Conservation (phyloP, 1,139 yeast genomes). For the Kluyveromyces marxianus region DNA sequence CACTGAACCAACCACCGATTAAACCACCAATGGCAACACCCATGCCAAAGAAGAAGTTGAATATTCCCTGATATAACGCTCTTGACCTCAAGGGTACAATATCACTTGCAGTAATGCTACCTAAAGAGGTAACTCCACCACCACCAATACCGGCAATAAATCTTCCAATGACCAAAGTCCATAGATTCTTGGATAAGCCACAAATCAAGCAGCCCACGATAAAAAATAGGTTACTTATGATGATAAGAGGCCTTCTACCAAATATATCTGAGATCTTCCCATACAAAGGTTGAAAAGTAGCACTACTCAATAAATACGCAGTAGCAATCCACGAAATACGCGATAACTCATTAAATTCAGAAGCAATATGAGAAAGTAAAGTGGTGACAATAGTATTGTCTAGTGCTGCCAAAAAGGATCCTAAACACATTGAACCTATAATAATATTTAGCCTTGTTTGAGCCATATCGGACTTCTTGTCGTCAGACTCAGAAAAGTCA, state of each 20-base stretch:
- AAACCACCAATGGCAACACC: conserved; percentile 71
- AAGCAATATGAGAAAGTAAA: conserved; percentile 51
- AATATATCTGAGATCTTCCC: conserved; percentile 83
- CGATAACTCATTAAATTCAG: conserved; percentile 49
- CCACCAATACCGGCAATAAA: conserved; percentile 59
- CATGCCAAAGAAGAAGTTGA: conserved; percentile 55
- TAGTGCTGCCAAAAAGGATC: conserved; percentile 51
- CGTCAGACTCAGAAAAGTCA: background rate
- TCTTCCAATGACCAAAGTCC: conserved; percentile 60
- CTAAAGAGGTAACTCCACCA: conserved; percentile 51
- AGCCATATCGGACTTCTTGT: conserved; percentile 2
- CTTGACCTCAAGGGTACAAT: conserved; percentile 50
- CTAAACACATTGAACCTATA: conserved; percentile 37
- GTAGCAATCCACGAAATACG: conserved; percentile 56
- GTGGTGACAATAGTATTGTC: conserved; percentile 61
- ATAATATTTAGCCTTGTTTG: conserved; percentile 13
- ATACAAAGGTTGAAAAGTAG: conserved; percentile 68
- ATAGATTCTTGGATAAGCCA: conserved; percentile 40
- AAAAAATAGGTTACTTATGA: conserved; percentile 43
- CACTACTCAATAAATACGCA: conserved; percentile 50
- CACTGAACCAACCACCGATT: conserved; percentile 38
- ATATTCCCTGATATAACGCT: conserved; percentile 55
- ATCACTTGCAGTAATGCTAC: conserved; percentile 51
- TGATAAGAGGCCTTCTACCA: conserved; percentile 56
- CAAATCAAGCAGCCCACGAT: conserved; percentile 50